phyloP scores from a whole-genome alignment of 2,329 filamentous ascomycete species.

The Drechmeria coniospora region DNA sequence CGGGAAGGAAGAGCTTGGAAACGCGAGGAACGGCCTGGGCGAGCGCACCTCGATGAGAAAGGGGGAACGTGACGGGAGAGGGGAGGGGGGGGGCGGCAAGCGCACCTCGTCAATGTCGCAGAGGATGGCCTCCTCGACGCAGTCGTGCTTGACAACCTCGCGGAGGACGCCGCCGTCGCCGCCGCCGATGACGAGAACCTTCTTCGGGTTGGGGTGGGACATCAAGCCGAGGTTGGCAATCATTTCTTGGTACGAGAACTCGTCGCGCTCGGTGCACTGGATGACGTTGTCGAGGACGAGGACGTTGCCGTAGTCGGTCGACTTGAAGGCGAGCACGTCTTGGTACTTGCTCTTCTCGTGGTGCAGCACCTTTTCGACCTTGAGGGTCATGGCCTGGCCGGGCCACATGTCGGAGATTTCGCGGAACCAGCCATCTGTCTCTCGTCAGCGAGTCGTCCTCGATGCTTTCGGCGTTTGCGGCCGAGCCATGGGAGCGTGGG shows the following conservation, averaged over 20 bases:
- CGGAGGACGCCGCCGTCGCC: conserved; percentile 95
- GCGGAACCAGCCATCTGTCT: conserved; percentile 96
- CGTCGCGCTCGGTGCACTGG: conserved; percentile 94
- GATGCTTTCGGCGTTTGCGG: background rate
- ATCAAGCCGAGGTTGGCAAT: conserved; percentile 98
- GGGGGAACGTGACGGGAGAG: conserved; percentile 2
- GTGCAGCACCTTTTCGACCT: conserved; percentile 94
- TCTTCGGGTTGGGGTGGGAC: conserved; percentile 95
- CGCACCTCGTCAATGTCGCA: conserved; percentile 92
- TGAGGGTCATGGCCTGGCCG: conserved; percentile 94
- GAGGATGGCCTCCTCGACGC: conserved; percentile 86
- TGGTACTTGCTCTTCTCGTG: conserved; percentile 99
- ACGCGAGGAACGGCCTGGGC: conserved; percentile 79
- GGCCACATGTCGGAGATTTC: conserved; percentile 99
- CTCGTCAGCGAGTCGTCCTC: background rate
- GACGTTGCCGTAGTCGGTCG: conserved; percentile 89
- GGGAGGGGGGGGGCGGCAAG: conserved; percentile 29
- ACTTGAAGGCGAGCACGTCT: conserved; percentile 98
- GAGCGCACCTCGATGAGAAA: too few relatives aligned
- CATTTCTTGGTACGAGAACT: conserved; percentile 99
- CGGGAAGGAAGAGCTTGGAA: conserved; percentile 93
- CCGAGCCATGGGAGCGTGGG: background rate
- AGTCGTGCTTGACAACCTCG: conserved; percentile 98
- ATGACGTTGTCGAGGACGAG: conserved; percentile 98
- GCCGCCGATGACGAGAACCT: conserved; percentile 93